These are phyloP conservation scores for Blumeriella jaapii DNA, from an alignment of 2,329 filamentous ascomycete genomes.

Conservation along the genomic window DNA sequence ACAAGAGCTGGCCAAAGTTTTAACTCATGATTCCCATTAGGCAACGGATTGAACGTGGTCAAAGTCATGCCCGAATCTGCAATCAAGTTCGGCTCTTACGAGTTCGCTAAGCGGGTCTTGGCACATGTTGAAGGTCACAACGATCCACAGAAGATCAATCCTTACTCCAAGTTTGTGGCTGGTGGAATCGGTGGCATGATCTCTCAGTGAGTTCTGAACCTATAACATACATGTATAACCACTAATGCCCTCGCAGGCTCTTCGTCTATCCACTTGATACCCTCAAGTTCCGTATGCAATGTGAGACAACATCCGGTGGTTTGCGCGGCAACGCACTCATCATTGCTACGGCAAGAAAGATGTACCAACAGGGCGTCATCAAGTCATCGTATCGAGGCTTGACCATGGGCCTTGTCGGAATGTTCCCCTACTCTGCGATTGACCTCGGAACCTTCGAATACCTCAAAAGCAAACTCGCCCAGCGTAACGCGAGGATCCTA, in stretches of 20 bases:
- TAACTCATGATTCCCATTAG: conserved; percentile 34
- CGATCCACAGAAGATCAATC: conserved; percentile 67
- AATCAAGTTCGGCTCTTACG: conserved; percentile 96
- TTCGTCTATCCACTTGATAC: conserved; percentile 60
- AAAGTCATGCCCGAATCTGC: conserved; percentile 99
- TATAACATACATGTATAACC: not conserved
- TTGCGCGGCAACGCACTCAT: conserved; percentile 75
- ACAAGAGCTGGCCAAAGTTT: conserved; percentile 7
- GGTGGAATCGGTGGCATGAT: conserved; percentile 90
- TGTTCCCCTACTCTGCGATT: conserved; percentile 96
- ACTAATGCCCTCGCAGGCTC: conserved; percentile 40
- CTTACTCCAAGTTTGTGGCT: conserved; percentile 79
- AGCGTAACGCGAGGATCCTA: conserved; percentile 54
- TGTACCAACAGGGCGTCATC: conserved; percentile 67
- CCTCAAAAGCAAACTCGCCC: conserved; percentile 64
- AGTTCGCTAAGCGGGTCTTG: conserved; percentile 82
- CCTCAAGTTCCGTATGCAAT: conserved; percentile 70
- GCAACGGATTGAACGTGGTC: conserved; percentile 89
- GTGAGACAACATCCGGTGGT: conserved; percentile 80
- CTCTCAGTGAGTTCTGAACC: conserved; percentile 54
- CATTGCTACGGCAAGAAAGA: conserved; percentile 69
- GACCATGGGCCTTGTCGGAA: conserved; percentile 85
- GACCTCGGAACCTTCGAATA: conserved; percentile 94
- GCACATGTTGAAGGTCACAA: conserved; percentile 80
- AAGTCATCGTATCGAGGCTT: conserved; percentile 80